Conservation (phyloP, 495 filamentous ascomycete species). For the Paragyromitra xinjiangensis region DNA sequence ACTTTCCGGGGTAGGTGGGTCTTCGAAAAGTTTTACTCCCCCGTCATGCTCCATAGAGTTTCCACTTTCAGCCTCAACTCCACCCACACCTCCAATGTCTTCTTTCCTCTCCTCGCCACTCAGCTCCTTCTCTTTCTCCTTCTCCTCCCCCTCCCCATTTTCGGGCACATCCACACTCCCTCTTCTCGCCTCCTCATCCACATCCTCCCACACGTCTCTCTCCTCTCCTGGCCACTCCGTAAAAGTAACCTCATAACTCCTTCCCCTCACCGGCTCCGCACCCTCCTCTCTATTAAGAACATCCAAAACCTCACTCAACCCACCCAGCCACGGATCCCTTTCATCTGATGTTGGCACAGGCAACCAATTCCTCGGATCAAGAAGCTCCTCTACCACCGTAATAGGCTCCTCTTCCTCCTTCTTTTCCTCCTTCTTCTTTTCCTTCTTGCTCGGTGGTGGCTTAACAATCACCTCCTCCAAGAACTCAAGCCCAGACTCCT, state of each 20-base stretch:
- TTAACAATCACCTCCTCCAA: constrained; percentile 45
- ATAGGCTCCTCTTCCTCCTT: constrained; percentile 1
- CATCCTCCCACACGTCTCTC: constrained; percentile 73
- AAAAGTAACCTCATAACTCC: constrained; percentile 39
- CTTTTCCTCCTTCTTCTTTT: constrained; percentile 31
- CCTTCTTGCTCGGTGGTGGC: constrained; percentile 4
- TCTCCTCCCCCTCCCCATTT: background rate
- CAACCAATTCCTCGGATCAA: constrained; percentile 47
- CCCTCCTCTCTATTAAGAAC: constrained; percentile 29
- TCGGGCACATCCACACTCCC: background rate
- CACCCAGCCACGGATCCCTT: constrained; percentile 46
- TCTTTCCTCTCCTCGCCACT: background rate
- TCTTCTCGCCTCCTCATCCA: constrained; percentile 60
- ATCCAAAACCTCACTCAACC: constrained; percentile 43
- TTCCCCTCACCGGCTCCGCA: constrained; percentile 11
- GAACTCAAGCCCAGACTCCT: constrained; percentile 39
- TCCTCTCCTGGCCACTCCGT: constrained; percentile 44
- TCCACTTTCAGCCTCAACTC: background rate
- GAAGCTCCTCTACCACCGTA: background rate
- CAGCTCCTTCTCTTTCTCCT: constrained; percentile 2
- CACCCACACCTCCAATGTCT: constrained; percentile 10
- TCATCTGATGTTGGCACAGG: constrained; percentile 27
- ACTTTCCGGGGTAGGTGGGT: background rate
- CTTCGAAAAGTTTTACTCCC: constrained; percentile 11
- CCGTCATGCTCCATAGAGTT: constrained; percentile 25